Conservation (phyloP, 208 protist species). For the Trypanosoma avium region DNA sequence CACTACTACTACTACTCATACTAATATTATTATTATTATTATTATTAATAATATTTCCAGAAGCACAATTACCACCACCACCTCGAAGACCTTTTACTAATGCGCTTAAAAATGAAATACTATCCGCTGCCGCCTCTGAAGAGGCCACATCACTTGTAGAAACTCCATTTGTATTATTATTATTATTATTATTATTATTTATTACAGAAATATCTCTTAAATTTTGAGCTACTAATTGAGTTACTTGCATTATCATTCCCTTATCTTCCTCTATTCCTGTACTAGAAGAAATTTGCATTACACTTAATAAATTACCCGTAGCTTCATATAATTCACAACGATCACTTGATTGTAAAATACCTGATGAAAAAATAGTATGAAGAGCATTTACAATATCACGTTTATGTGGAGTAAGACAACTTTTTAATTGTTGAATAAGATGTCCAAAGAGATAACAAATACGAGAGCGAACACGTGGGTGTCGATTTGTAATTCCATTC, state of each 20-base stretch:
- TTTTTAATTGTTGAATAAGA: conserved; percentile 55
- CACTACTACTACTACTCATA: neutral
- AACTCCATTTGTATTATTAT: neutral
- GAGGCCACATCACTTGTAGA: neutral
- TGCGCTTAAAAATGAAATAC: conserved; percentile 53
- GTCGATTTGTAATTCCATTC: conserved; percentile 59
- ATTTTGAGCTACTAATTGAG: conserved; percentile 3
- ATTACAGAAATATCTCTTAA: conserved; percentile 1
- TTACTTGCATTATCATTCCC: conserved; percentile 23
- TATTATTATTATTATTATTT: conserved; percentile 1
- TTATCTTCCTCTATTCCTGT: neutral
- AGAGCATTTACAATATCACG: conserved; percentile 63
- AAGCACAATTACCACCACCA: neutral
- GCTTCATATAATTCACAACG: conserved; percentile 72
- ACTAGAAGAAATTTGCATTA: neutral
- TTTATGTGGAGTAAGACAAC: conserved; percentile 37
- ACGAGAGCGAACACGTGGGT: conserved; percentile 52
- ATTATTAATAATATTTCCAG: conserved; percentile 3
- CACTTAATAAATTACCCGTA: conserved; percentile 59
- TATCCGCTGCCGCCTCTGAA: conserved; percentile 41
- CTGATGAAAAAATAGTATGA: conserved; percentile 46
- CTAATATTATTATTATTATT: neutral
- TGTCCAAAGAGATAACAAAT: conserved; percentile 78
- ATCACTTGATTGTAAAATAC: conserved; percentile 39
- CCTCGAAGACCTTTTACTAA: conserved; percentile 40